Evolutionary conservation across 2,329 filamentous ascomycete species (phyloP).

Genomic region (Sclerotiophoma versabilis): DNA sequence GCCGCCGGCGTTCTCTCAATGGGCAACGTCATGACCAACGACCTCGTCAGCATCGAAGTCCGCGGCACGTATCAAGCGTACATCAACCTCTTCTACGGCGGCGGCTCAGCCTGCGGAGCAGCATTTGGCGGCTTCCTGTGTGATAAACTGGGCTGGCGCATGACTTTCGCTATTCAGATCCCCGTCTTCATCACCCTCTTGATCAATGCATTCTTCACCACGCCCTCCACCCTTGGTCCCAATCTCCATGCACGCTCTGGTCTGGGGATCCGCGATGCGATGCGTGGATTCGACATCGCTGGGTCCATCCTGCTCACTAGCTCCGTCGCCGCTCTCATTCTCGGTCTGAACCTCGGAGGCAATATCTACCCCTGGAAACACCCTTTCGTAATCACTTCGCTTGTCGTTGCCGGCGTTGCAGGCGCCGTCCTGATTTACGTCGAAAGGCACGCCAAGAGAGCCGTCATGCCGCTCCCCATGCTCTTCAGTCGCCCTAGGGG

Average conservation of each 20-base stretch:
- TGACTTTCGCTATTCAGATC: constrained; percentile 67
- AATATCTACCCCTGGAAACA: constrained; percentile 61
- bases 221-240: constrained; percentile 55
- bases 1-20: constrained; percentile 75
- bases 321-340: constrained; percentile 57
- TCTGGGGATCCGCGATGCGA: constrained; percentile 51
- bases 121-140: constrained; percentile 74
- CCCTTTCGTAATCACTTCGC: constrained; percentile 57
- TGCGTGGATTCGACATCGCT: constrained; percentile 58
- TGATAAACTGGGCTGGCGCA: constrained; percentile 75
- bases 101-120: constrained; percentile 62
- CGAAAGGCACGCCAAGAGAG: constrained; percentile 45
- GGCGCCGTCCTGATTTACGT: constrained; percentile 53
- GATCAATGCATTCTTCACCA: constrained; percentile 53
- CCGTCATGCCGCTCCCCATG: constrained; percentile 60
- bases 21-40: constrained; percentile 74
- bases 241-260: constrained; percentile 52
- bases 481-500: constrained; percentile 57
- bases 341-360: constrained; percentile 61
- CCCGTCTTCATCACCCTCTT: constrained; percentile 57
- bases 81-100: constrained; percentile 69
- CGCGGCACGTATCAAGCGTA: constrained; percentile 77
- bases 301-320: constrained; percentile 58
- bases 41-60: constrained; percentile 75
- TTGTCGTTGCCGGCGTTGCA: constrained; percentile 52